Evolutionary conservation across 345 rosid genomes (phyloP).

Genomic region (Dipteronia sinensis): DNA sequence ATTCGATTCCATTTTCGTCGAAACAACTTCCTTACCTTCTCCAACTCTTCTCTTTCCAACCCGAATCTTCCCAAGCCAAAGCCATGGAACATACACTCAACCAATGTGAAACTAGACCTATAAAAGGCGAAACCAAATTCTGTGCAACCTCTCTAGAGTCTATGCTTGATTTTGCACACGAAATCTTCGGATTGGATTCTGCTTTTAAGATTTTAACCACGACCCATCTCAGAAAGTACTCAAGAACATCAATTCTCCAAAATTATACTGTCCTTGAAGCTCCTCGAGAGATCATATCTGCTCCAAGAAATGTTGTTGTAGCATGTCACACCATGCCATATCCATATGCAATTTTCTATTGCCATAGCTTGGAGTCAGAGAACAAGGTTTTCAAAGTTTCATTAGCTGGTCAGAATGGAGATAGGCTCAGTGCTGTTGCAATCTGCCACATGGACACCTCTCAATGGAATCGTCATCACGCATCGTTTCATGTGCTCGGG

Average conservation of each 20-base stretch:
- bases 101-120: slow-evolving; percentile 35
- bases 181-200: slow-evolving; percentile 23
- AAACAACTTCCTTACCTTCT: slow-evolving; percentile 35
- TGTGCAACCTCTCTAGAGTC: slow-evolving; percentile 56
- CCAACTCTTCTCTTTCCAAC: slow-evolving; percentile 33
- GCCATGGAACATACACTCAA: slow-evolving; percentile 42
- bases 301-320: slow-evolving; percentile 29
- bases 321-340: slow-evolving; percentile 45
- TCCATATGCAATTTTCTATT: slow-evolving; percentile 41
- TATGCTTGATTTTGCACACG: slow-evolving; percentile 41
- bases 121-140: slow-evolving; percentile 43
- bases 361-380: slow-evolving; percentile 40
- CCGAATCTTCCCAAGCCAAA: slow-evolving; percentile 38
- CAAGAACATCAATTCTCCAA: slow-evolving; percentile 18
- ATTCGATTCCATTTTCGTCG: slow-evolving; percentile 39
- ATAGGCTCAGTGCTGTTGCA: slow-evolving; percentile 36
- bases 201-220: slow-evolving; percentile 28
- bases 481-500: slow-evolving; percentile 37
- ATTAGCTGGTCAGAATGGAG: slow-evolving; percentile 43
- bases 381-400: slow-evolving; percentile 37
- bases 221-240: slow-evolving; percentile 18
- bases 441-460: slow-evolving; percentile 60
- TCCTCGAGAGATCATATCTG: slow-evolving; percentile 28
- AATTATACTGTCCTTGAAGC: slow-evolving; percentile 35
- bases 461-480: slow-evolving; percentile 38